Percentiles rank a stretch among this genome's conserved stretches.
Evolutionary conservation across 2,329 filamentous ascomycete genomes (phyloP).

Genomic region (Penicillium sp.): DNA sequence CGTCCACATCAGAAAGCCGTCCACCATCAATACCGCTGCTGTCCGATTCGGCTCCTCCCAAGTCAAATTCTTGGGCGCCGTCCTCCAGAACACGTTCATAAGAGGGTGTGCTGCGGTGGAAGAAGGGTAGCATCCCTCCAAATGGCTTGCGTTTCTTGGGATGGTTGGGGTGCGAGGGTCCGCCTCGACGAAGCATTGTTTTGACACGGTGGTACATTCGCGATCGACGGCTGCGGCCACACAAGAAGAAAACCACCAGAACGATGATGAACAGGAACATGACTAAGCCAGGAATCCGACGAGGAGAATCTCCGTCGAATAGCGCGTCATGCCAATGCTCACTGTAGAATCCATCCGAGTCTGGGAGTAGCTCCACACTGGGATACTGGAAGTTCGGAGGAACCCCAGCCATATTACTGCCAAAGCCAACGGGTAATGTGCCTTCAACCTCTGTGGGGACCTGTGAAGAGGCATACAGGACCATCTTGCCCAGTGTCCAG

Average conservation of each 20-base stretch:
- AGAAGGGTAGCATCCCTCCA: slow-evolving; percentile 45
- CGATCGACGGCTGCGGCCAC: slow-evolving; percentile 69
- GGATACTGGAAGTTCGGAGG: slow-evolving; percentile 80
- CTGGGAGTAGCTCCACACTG: slow-evolving; percentile 34
- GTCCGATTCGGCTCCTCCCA: slow-evolving; percentile 57
- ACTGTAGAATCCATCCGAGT: slow-evolving; percentile 26
- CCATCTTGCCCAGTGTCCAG: slow-evolving; percentile 96
- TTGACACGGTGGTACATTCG: slow-evolving; percentile 54
- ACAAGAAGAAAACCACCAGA: slow-evolving; percentile 64
- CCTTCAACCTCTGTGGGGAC: slow-evolving; percentile 59
- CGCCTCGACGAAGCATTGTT: slow-evolving; percentile 27
- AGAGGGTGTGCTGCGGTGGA: slow-evolving; percentile 37
- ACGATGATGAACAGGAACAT: slow-evolving; percentile 70
- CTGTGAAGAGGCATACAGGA: slow-evolving; percentile 88
- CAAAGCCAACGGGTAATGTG: slow-evolving; percentile 79
- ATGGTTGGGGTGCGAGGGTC: slow-evolving; percentile 29
- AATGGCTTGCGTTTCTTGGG: slow-evolving; percentile 57
- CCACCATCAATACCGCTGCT: slow-evolving; percentile 55
- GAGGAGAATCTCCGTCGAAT: slow-evolving; percentile 60
- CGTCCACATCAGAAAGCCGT: slow-evolving; percentile 52
- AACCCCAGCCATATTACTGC: slow-evolving; percentile 66
- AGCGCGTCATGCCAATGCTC: slow-evolving; percentile 59
- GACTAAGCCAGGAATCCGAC: slow-evolving; percentile 66
- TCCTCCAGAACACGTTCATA: slow-evolving; percentile 87
- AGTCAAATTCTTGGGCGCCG: slow-evolving; percentile 68